phyloP scores from a whole-genome alignment of 192 early-diverging fungal species.

The Coemansia interrupta region DNA sequence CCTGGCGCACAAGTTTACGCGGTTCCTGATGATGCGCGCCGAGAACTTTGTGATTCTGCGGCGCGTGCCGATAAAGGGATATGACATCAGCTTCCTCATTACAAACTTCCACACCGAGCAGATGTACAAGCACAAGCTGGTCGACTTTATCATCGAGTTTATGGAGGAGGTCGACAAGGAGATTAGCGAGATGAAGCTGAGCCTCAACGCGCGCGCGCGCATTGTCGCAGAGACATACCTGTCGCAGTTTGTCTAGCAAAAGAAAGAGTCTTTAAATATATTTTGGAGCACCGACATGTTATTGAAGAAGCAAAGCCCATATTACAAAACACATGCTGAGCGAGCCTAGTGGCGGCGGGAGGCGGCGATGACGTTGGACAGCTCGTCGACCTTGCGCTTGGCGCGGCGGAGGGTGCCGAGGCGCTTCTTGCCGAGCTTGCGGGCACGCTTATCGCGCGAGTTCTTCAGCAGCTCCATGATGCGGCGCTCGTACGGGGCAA shows the following conservation, averaged over 20 bases:
- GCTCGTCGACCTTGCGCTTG: slow-evolving; percentile 99
- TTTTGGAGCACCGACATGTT: too few relatives aligned
- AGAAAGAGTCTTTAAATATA: too few relatives aligned
- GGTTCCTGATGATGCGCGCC: slow-evolving; percentile 95
- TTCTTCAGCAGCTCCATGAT: slow-evolving; percentile 99
- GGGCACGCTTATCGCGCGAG: slow-evolving; percentile 99
- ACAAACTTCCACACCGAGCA: slow-evolving; percentile 97
- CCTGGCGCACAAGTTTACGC: slow-evolving; percentile 93
- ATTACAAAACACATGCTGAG: slow-evolving; percentile 5
- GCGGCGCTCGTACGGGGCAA: slow-evolving; percentile 97
- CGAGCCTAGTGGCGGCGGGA: slow-evolving; percentile 70
- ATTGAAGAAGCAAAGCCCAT: background rate
- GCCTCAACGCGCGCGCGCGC: slow-evolving; percentile 85
- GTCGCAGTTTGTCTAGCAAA: slow-evolving; percentile 43
- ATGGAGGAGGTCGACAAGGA: slow-evolving; percentile 99
- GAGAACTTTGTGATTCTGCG: slow-evolving; percentile 94
- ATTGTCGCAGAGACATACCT: slow-evolving; percentile 79
- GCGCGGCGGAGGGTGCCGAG: slow-evolving; percentile 94
- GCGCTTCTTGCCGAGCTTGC: slow-evolving; percentile 96
- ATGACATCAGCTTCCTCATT: slow-evolving; percentile 94
- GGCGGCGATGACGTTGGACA: slow-evolving; percentile 86
- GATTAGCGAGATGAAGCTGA: slow-evolving; percentile 97
- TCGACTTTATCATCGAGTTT: slow-evolving; percentile 98
- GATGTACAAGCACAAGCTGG: slow-evolving; percentile 99
- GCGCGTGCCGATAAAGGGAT: slow-evolving; percentile 89